These are phyloP conservation scores for Halophytophthora batemanensis DNA, from an alignment of 352 stramenopile genomes.

Conservation along the genomic window DNA sequence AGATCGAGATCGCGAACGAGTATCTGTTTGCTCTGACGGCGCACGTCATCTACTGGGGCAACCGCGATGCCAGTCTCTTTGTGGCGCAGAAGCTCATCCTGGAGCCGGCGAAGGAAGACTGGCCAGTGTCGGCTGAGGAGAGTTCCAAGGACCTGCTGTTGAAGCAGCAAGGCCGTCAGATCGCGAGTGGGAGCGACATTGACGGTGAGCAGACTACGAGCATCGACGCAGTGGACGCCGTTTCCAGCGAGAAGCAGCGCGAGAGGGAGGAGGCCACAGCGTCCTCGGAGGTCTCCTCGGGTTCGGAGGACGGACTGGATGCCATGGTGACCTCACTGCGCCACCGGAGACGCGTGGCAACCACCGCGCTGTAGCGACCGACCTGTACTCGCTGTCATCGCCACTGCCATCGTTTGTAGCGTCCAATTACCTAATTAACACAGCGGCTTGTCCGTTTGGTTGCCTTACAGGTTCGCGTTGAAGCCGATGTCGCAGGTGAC, in stretches of 20 bases:
- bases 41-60: conserved; percentile 91
- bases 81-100: conserved; percentile 86
- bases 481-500: no score
- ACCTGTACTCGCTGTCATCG: background rate
- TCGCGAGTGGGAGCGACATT: background rate
- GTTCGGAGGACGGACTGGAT: conserved; percentile 20
- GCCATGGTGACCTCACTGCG: conserved; percentile 6
- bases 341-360: conserved; percentile 8
- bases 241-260: conserved; percentile 11
- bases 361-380: conserved; percentile 2
- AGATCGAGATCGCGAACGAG: conserved; percentile 93
- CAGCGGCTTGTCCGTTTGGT: no score
- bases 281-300: conserved; percentile 36
- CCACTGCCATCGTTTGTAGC: background rate
- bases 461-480: no score
- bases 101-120: conserved; percentile 48
- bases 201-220: conserved; percentile 1
- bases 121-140: conserved; percentile 10
- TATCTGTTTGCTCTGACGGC: conserved; percentile 91
- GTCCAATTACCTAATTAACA: no score
- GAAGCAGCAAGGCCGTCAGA: background rate
- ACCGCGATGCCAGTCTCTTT: conserved; percentile 91
- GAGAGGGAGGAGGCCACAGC: conserved; percentile 35
- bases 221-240: background rate
- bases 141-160: background rate